Percentiles rank a stretch among this genome's conserved stretches.
Evolutionary conservation across 2,329 filamentous ascomycete genomes (phyloP).

Genomic region (Phialophora tarda): DNA sequence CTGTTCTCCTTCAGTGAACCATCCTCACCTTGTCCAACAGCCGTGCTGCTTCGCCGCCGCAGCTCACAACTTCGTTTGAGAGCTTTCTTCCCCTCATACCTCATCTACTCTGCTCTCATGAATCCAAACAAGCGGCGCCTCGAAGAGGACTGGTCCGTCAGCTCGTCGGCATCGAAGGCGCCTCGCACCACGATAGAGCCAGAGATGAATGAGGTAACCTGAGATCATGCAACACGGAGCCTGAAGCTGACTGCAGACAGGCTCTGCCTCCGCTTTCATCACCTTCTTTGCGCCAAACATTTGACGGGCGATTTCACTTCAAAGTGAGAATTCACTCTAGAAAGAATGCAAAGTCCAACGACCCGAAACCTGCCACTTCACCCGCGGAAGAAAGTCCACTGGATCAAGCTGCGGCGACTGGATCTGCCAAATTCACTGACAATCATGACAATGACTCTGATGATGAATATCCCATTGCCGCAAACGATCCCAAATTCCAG

Average conservation of each 20-base stretch:
- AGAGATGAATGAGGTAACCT: not conserved
- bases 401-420: not conserved
- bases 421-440: not conserved
- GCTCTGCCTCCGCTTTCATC: not conserved
- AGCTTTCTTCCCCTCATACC: not conserved
- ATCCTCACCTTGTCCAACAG: not conserved
- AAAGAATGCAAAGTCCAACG: not conserved
- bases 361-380: not conserved
- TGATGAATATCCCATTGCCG: not conserved
- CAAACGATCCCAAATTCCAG: not conserved
- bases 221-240: not conserved
- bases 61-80: not conserved
- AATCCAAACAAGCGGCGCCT: not conserved
- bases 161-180: not conserved
- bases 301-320: not conserved
- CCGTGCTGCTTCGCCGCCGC: too few species aligned
- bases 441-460: not conserved
- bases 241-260: not conserved
- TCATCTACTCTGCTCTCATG: not conserved
- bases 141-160: not conserved
- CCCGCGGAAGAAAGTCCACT: too few species aligned
- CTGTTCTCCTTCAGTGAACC: not conserved
- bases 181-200: not conserved
- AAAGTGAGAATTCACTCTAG: slow-evolving; percentile 8
- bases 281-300: not conserved